Evolutionary conservation across 495 filamentous ascomycete genomes (phyloP).

Genomic region (Xylaria longipes): DNA sequence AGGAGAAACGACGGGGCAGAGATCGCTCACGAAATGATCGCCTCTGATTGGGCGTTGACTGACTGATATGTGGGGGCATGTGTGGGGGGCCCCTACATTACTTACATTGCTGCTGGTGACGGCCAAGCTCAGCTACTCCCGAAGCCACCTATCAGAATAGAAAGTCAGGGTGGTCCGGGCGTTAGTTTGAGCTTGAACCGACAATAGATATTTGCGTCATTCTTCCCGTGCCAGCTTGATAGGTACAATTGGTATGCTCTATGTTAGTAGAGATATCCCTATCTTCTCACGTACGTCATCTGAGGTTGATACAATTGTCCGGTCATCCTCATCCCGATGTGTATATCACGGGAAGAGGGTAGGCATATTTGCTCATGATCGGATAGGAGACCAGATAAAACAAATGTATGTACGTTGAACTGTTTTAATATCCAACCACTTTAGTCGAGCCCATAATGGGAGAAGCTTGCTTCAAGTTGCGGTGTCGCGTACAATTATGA

Average conservation of each 20-base stretch:
- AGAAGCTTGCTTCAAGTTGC: not conserved
- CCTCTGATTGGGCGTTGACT: constrained; percentile 16
- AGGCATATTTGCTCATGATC: not conserved
- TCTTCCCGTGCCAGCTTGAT: not conserved
- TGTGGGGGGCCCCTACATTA: not conserved
- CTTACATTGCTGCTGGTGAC: not conserved
- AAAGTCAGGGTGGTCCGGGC: not conserved
- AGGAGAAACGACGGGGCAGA: not conserved
- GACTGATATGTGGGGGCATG: not conserved
- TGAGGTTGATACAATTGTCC: not conserved
- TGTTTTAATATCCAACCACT: not conserved
- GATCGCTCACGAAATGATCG: constrained; percentile 20
- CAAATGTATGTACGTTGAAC: not conserved
- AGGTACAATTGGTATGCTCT: not conserved
- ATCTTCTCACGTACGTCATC: not conserved
- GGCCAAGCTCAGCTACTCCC: not conserved
- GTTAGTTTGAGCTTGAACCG: not conserved
- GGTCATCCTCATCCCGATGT: not conserved
- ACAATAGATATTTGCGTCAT: constrained; percentile 2
- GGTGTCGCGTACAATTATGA: not conserved
- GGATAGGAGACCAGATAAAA: not conserved
- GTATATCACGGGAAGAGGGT: not conserved
- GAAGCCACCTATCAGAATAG: not conserved
- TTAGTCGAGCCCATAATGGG: not conserved
- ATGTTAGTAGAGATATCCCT: not conserved